Evolutionary conservation across 257 asterid species (phyloP).

Genomic region (Buddleja alternifolia): DNA sequence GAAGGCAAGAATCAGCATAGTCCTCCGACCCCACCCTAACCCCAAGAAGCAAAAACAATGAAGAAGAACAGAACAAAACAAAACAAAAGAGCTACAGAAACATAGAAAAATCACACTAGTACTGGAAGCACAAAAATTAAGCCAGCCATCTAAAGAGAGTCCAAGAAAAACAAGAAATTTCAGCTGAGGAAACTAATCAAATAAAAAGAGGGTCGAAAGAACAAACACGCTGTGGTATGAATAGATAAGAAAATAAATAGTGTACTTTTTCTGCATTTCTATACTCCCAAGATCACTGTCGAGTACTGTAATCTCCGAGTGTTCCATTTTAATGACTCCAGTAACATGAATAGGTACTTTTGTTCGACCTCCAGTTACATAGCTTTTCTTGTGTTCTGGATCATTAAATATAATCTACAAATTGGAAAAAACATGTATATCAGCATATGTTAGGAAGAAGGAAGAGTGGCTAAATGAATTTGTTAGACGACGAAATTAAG

Average conservation of each 20-base stretch:
- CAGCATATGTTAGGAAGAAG: not conserved
- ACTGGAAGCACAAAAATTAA: not conserved
- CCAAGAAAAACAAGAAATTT: constrained; percentile 1
- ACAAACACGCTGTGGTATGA: not conserved
- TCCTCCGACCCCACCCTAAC: too few relatives aligned
- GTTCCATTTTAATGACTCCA: constrained; percentile 51
- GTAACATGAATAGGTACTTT: constrained; percentile 54
- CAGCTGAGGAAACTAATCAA: not conserved
- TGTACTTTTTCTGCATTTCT: constrained; percentile 57
- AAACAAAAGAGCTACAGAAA: not conserved
- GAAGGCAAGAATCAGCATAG: too few relatives aligned
- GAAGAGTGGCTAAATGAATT: too few relatives aligned
- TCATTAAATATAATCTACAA: constrained; percentile 55
- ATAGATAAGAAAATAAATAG: constrained; percentile 11
- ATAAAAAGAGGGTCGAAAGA: not conserved
- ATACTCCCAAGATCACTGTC: constrained; percentile 61
- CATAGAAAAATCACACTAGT: not conserved
- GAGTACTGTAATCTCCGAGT: constrained; percentile 53
- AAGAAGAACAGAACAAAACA: too few relatives aligned
- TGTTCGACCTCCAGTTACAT: constrained; percentile 65
- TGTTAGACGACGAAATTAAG: too few relatives aligned
- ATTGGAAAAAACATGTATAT: not conserved
- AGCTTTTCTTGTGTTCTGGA: constrained; percentile 52
- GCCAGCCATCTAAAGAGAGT: not conserved
- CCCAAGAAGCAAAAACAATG: too few relatives aligned